These are phyloP conservation scores for Pelargonium citronellum DNA, from an alignment of 441 rosid genomes.

Conservation along the genomic window DNA sequence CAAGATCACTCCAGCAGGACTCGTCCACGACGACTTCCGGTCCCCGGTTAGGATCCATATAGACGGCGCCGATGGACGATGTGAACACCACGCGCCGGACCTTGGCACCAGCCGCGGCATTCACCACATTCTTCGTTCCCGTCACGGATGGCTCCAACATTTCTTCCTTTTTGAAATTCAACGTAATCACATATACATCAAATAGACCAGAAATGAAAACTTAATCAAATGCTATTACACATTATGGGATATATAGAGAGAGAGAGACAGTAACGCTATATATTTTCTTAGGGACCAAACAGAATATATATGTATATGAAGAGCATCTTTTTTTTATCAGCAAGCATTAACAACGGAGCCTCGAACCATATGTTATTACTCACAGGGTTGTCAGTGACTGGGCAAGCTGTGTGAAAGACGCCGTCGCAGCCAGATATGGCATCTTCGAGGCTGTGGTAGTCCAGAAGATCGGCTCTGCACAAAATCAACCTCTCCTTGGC, in stretches of 20 bases:
- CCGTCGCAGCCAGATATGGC: neutral
- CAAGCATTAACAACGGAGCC: too few species aligned
- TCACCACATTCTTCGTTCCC: constrained; percentile 70
- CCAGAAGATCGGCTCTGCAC: neutral
- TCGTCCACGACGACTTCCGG: constrained; percentile 72
- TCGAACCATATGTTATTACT: too few species aligned
- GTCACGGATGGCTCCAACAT: constrained; percentile 38
- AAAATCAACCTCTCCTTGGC: neutral
- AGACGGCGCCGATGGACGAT: constrained; percentile 78
- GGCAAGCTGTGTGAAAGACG: neutral
- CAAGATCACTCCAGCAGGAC: constrained; percentile 87
- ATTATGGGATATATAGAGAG: too few species aligned
- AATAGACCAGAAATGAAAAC: too few species aligned
- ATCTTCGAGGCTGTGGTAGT: neutral
- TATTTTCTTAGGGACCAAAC: neutral
- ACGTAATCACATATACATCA: too few species aligned
- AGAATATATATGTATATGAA: neutral
- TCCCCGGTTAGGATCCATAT: constrained; percentile 76
- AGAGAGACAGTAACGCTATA: too few species aligned
- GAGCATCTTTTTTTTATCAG: too few species aligned
- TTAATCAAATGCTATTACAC: too few species aligned
- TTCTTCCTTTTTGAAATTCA: neutral
- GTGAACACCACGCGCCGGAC: constrained; percentile 74
- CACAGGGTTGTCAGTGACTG: neutral
- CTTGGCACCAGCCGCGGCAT: constrained; percentile 71